phyloP scores from a whole-genome alignment of 306 rosid genomes.

The Quercus dentata region DNA sequence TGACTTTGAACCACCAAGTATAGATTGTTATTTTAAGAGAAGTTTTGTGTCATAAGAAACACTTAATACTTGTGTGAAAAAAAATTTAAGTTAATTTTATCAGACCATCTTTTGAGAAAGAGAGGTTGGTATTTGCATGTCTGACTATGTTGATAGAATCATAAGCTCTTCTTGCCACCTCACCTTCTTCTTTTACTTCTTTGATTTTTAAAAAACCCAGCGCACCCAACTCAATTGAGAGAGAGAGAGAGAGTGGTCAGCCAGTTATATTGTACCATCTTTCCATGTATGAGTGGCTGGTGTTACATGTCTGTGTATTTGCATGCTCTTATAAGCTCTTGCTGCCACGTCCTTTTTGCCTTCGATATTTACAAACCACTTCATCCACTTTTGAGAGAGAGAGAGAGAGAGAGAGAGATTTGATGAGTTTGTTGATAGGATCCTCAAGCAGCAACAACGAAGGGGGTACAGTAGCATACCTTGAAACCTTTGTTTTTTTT shows the following conservation, averaged over 20 bases:
- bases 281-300: constrained; percentile 21
- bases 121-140: neutral
- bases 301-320: neutral
- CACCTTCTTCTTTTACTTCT: neutral
- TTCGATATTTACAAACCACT: neutral
- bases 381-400: constrained; percentile 3
- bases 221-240: neutral
- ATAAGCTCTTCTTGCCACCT: neutral
- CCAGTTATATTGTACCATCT: constrained; percentile 2
- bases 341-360: constrained; percentile 6
- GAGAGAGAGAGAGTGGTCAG: neutral
- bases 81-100: neutral
- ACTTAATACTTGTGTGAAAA: neutral
- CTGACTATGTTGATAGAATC: neutral
- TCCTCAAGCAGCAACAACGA: constrained; percentile 10
- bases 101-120: neutral
- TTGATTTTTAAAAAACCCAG: neutral
- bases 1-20: neutral
- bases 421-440: constrained; percentile 13
- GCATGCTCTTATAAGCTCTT: constrained; percentile 1
- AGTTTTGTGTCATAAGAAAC: neutral
- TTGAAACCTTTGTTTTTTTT: neutral
- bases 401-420: neutral
- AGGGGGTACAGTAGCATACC: constrained; percentile 8
- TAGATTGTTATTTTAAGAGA: neutral